phyloP scores from a whole-genome alignment of 2,329 filamentous ascomycete genomes.

The Daldinia sp. region DNA sequence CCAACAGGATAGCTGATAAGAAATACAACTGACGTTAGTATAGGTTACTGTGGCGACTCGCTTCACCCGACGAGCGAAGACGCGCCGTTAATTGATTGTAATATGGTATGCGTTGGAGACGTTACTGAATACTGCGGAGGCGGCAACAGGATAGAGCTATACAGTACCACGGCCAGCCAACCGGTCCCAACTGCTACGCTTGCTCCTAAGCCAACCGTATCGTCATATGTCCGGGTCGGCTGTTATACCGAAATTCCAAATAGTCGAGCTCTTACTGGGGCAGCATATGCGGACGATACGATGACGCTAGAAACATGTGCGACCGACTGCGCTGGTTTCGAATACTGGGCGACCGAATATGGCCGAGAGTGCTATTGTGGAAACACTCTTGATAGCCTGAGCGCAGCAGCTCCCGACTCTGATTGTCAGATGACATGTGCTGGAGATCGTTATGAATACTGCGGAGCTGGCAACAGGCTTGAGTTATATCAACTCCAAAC shows the following conservation, averaged over 20 bases:
- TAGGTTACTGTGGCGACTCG: conserved; percentile 58
- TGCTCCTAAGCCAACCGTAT: conserved; percentile 48
- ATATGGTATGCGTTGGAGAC: conserved; percentile 54
- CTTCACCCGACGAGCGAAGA: conserved; percentile 47
- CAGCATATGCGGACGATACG: conserved; percentile 44
- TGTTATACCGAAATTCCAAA: conserved; percentile 52
- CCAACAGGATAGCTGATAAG: not conserved
- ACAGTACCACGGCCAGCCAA: conserved; percentile 51
- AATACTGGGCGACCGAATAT: conserved; percentile 52
- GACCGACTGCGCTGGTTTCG: conserved; percentile 47
- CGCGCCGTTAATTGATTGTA: conserved; percentile 48
- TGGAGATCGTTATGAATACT: conserved; percentile 50
- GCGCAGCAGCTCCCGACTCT: conserved; percentile 43
- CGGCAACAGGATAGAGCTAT: conserved; percentile 54
- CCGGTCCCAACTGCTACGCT: conserved; percentile 49
- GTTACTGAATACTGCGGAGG: conserved; percentile 53
- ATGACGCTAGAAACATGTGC: conserved; percentile 53
- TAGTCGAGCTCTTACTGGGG: conserved; percentile 50
- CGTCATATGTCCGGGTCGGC: conserved; percentile 49
- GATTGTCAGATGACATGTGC: conserved; percentile 51
- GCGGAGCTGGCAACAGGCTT: conserved; percentile 50
- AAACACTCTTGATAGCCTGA: conserved; percentile 47
- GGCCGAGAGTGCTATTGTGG: conserved; percentile 54
- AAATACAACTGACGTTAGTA: conserved; percentile 18
- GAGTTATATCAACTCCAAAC: conserved; percentile 47